A percentile compares a stretch with the other conserved stretches of the same genome.
phyloP scores from a whole-genome alignment of 1,139 yeast genomes.

The Pichia sp. region DNA sequence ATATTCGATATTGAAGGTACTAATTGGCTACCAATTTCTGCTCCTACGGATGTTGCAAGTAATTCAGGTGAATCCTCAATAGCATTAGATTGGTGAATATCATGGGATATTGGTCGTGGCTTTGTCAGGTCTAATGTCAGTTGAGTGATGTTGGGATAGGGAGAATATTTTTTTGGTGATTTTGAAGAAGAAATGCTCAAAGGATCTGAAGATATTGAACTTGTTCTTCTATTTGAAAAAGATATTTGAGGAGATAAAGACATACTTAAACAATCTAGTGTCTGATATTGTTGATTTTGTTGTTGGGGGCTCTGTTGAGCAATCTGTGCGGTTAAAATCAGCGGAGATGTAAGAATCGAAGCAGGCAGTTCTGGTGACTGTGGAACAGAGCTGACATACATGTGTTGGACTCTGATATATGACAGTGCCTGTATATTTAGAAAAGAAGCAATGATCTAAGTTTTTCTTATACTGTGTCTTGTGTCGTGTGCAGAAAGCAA shows the following conservation, averaged over 20 bases:
- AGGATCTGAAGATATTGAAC: conserved; percentile 6
- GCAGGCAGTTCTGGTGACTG: not conserved
- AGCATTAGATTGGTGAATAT: not conserved
- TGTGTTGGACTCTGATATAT: not conserved
- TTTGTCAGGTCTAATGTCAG: conserved; percentile 2
- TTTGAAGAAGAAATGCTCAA: not conserved
- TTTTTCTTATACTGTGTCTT: no score
- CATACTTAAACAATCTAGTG: not conserved
- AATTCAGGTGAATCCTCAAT: conserved; percentile 48
- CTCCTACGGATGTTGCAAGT: conserved; percentile 50
- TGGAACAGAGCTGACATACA: not conserved
- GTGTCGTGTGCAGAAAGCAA: no score
- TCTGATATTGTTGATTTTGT: not conserved
- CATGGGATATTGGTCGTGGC: not conserved
- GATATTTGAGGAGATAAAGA: conserved; percentile 5
- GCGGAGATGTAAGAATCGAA: not conserved
- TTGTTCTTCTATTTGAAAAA: not conserved
- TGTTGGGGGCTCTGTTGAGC: not conserved
- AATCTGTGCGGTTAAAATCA: not conserved
- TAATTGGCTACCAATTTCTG: conserved; percentile 42
- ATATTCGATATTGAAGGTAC: conserved; percentile 52
- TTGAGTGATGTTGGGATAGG: not conserved
- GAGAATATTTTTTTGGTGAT: not conserved
- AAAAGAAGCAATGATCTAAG: no score
- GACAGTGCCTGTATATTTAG: no score